Evolutionary conservation across 352 stramenopile species (phyloP), one percentile per base, ranked within the genome.

Genomic region (Phytophthora syringae): DNA sequence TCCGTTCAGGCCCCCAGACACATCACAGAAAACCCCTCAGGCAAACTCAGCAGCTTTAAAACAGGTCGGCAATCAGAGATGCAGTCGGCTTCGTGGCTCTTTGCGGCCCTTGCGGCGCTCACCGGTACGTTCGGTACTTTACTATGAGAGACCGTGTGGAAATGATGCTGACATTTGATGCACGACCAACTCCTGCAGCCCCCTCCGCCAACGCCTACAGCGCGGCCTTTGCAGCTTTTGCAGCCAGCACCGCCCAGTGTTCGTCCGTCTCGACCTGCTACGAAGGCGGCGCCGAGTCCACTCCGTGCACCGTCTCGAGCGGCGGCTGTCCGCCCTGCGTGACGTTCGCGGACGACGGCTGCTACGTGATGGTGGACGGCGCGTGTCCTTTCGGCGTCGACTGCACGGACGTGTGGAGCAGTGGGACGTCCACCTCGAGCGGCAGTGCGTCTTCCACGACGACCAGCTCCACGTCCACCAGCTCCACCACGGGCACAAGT

Each of bases 261-360:
- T 48, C 57, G 20, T 63, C 68, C 7, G 24, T 81, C 13, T 34
- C 28, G 7, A 70, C 54, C 18, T 81, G 73, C 51, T 74, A 79
- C 50, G 49, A 67, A 43, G 73, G 73, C 2, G 73, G 69, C 15
- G 55, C 52, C 24, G 39, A 36, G 2, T 53, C 55, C 3, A 77
- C 63, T 11, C 36, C 67, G 3, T 82, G 74, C 57, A 67, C 57
- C 12, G 39, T 82, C 10, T 66, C 66, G 2, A 62, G 52, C 22
- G 66, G 63, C 24, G 62, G 55, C 1, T 82, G 74, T 40, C 70
- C 74, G 3, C 61, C 70, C 0, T 82, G 74, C 32, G 51, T 82
- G 24, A 77, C 67, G 3, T 81, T 81, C n/a, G 20, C 61, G 7
- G 64, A 77, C 50, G 24, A 82, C n/a, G 67, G 60, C 5, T 82